Base-by-base conservation (phyloP, 2,329 filamentous ascomycete genomes). In the Aspergillus amoenus region DNA sequence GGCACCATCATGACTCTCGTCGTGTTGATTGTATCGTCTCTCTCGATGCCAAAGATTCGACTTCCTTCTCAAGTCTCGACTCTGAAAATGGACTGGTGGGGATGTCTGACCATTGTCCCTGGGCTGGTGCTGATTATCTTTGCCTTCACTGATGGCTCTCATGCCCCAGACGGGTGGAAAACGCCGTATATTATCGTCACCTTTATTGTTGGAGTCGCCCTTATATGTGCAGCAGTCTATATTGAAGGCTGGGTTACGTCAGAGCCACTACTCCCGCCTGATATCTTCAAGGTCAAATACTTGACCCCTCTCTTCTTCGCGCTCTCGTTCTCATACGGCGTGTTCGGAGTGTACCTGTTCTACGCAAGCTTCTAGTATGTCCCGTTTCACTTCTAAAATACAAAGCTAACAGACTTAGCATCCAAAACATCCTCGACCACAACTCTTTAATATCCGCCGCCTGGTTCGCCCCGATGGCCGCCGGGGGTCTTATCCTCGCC, bases 231-330 rank as follows among this genome's bases (percentile, higher is more conserved):
- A 1, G 56, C 56, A n/a, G 47, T 51, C 17, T 58, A 52, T 9
- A 17, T 55, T 2, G 56, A 58, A 18, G 52, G 56, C 1, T 58
- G 56, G 56, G 13, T 58, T 9, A 27, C 52, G 0, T 12, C 34
- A 0, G 15, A 39, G 1, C 56, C 56, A 4, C 27, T 58, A 4
- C 30, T 58, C 3, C 56, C 52, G 1, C 55, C 48, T 13, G 56
- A 58, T 9, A n/a, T 58, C 21, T 58, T 58, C 47, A 58, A 55
- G 41, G 56, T 58, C 13, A 58, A 56, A 18, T 58, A 49, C 18
- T 47, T 58, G 47, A 52, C 41, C 22, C 56, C 56, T 9, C 47
- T 58, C 1, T 48, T 56, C 9, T 22, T 55, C 2, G 53, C 56
- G 4, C 37, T 58, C 7, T 41, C 49, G 3, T 58, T 58, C 17